Base-by-base conservation (phyloP, 129 eudicot genomes). In the Arctium minus region DNA sequence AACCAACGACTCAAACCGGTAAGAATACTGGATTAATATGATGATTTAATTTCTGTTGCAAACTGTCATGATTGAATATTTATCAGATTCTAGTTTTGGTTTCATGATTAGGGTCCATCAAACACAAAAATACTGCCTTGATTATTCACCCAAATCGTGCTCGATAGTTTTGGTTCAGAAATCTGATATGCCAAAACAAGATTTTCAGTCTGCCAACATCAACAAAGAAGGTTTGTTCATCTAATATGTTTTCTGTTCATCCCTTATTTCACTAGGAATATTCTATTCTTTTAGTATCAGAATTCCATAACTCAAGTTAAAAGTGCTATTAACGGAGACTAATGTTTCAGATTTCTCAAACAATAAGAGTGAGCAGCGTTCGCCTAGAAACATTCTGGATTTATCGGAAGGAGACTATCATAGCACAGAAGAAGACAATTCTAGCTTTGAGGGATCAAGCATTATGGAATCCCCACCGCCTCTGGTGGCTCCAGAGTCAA, bases 331-430 rank as follows among this genome's bases (percentile, higher is more conserved):
- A 18, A 76, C 39, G 4, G 44, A 76, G 33, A 72, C 18, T n/a
- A 81, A 74, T 18, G 31, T n/a, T 35, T 76, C 72, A 8, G 85
- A 80, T 67, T 77, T 85, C 42, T 76, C 91, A 0, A 65, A 70
- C 56, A 73, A 86, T 31, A 82, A 77, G 86, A 60, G 40, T 74
- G 82, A 74, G 73, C 88, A 80, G 81, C 30, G 81, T 76, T 91
- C 97, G 15, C 97, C 98, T 81, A 94, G 85, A 76, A 88, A 91
- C 60, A 97, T 92, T n/a, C 68, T 94, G 30, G 90, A 87, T 79
- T 79, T 87, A 35, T 81, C 87, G 32, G 94, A 89, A 83, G 89
- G 81, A 65, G 90, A 90, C 65, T 83, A 89, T 56, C 50, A 69
- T n/a, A 77, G 87, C 80, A 88, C 89, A 17, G 97, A 88, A 68